phyloP scores from a whole-genome alignment of 768 basidiomycete genomes.

The Auricularia sp. region DNA sequence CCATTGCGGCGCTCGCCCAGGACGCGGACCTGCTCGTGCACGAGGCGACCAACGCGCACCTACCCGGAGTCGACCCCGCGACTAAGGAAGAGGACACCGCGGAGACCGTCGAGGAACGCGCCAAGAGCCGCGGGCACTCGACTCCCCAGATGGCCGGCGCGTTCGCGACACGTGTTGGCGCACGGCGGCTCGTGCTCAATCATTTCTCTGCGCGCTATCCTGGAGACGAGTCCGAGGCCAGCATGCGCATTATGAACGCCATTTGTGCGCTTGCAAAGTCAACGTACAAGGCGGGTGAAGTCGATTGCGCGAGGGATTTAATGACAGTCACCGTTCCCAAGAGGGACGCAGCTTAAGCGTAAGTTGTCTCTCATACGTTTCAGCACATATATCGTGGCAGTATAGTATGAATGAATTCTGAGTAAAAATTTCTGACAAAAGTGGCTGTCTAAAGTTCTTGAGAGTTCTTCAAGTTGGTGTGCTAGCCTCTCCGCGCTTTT shows the following conservation, averaged over 20 bases:
- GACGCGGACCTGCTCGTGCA: slow-evolving; percentile 19
- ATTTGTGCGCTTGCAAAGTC: slow-evolving; percentile 47
- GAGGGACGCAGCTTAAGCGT: too few species aligned
- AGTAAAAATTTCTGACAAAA: too few species aligned
- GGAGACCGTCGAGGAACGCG: slow-evolving; percentile 10
- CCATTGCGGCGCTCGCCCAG: slow-evolving; percentile 6
- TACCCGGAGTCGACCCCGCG: slow-evolving; percentile 14
- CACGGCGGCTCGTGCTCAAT: slow-evolving; percentile 17
- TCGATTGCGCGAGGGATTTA: slow-evolving; percentile 63
- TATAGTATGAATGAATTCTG: too few species aligned
- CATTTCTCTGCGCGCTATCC: slow-evolving; percentile 44
- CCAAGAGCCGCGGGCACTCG: slow-evolving; percentile 19
- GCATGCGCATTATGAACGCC: slow-evolving; percentile 49
- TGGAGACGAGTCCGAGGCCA: slow-evolving; percentile 45
- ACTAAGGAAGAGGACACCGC: slow-evolving; percentile 8
- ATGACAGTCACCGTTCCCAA: slow-evolving; percentile 37
- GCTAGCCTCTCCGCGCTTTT: too few species aligned
- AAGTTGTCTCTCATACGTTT: too few species aligned
- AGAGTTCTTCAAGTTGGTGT: too few species aligned
- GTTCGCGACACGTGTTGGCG: slow-evolving; percentile 15
- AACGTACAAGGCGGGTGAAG: slow-evolving; percentile 40
- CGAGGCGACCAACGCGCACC: slow-evolving; percentile 22
- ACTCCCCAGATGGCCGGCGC: slow-evolving; percentile 20
- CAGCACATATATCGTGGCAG: too few species aligned
- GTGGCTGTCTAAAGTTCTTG: too few species aligned